A percentile compares a stretch with the other conserved stretches of the same genome.
These are phyloP conservation scores for Physcomitrium patens DNA, from an alignment of 225 moss, liverwort and hornwort species.

Conservation along the genomic window DNA sequence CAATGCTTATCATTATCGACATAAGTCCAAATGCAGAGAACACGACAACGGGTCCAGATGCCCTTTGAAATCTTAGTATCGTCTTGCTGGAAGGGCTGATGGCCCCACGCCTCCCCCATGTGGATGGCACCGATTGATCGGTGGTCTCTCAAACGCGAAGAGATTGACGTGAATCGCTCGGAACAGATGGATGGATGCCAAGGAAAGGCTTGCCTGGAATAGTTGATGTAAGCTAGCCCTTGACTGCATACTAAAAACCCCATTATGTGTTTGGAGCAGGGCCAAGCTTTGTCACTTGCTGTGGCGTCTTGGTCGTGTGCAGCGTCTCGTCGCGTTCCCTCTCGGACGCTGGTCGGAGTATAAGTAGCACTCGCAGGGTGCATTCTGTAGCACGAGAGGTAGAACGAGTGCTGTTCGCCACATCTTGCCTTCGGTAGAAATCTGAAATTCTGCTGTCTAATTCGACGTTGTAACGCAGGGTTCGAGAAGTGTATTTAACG, in stretches of 20 bases:
- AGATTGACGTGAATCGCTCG: background rate
- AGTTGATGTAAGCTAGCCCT: background rate
- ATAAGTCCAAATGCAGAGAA: background rate
- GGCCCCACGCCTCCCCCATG: background rate
- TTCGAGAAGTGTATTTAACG: too few species aligned
- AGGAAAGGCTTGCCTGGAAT: too few species aligned
- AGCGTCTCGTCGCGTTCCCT: background rate
- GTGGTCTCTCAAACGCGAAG: constrained; percentile 10
- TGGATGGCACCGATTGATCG: constrained; percentile 1
- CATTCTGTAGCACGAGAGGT: constrained; percentile 1
- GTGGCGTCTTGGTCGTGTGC: background rate
- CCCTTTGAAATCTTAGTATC: background rate
- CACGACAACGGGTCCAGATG: background rate
- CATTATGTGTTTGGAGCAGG: background rate
- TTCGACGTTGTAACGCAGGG: too few species aligned
- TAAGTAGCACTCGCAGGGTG: background rate
- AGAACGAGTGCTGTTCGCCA: background rate
- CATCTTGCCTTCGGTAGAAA: too few species aligned
- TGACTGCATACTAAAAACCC: background rate
- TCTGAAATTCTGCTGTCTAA: too few species aligned
- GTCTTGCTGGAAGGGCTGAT: background rate
- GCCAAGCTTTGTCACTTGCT: background rate
- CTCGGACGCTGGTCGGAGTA: background rate
- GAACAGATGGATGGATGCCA: background rate
- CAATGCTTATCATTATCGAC: too few species aligned